Base-by-base conservation (phyloP, 345 rosid species). In the Acer campestre region DNA sequence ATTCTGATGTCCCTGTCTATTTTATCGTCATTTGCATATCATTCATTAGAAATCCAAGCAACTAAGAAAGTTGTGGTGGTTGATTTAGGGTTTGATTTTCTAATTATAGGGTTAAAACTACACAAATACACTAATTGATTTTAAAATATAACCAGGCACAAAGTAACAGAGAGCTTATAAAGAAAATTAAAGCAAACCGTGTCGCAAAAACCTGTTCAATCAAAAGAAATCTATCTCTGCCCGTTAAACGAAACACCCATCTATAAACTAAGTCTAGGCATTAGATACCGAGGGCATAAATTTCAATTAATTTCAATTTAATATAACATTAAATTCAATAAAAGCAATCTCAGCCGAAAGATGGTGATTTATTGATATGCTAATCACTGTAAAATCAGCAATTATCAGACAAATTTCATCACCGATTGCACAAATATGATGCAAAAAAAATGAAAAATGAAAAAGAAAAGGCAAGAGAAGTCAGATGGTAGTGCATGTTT, bases 401-500 rank as follows among this genome's bases (percentile, higher is more conserved):
- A 42, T 20, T 68, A 65, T 65, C 18, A 35, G 14, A 18, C 18
- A 9, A 46, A 70, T 61, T 70, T 38, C 79, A 77, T 77, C 75
- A 77, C 11, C 14, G 70, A 71, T 64, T 71, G 80, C 76, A 62
- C 6, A 9, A 61, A 10, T 42, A 67, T 17, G 5, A 14, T 3
- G 7, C 0, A 46, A 44, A 9, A 12, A 8, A 3, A 62, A 7
- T 4, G 6, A 74, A 44, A 2, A 16, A 10, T 4, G 14, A 58
- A 8, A 20, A 16, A 0, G 29, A 69, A 44, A 22, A 10, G 16
- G 18, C 29, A 46, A 10, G 14, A 12, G 29, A 27, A 27, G 25
- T 77, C 70, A 77, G 56, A 77, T 77, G 75, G 80, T 62, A 77
- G 70, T 70, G 80, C 80, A 70, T 77, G 75, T 46, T 27, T 48